Evolutionary conservation across 2,329 filamentous ascomycete species (phyloP).

Genomic region (Talaromyces sp.): DNA sequence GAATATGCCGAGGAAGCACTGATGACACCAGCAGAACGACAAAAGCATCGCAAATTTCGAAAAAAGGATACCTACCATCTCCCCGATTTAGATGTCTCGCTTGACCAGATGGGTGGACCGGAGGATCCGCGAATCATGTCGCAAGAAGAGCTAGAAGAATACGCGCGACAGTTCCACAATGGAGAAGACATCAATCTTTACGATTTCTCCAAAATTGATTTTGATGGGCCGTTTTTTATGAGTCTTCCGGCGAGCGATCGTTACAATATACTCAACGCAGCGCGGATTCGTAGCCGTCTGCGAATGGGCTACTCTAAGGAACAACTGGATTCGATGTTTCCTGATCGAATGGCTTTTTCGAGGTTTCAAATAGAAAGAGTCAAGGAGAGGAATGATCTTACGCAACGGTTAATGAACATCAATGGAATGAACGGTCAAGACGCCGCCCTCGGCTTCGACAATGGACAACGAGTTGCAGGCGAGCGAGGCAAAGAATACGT

Average conservation of each 20-base stretch:
- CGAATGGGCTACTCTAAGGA: slow-evolving; percentile 97
- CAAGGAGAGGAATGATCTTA: slow-evolving; percentile 85
- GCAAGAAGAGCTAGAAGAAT: slow-evolving; percentile 86
- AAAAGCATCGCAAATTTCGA: slow-evolving; percentile 69
- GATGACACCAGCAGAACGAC: slow-evolving; percentile 71
- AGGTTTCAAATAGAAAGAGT: slow-evolving; percentile 95
- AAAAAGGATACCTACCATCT: slow-evolving; percentile 95
- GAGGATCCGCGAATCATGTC: slow-evolving; percentile 97
- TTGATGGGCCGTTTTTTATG: slow-evolving; percentile 90
- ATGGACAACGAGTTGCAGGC: slow-evolving; percentile 51
- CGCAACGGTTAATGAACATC: slow-evolving; percentile 88
- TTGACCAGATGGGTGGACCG: slow-evolving; percentile 79
- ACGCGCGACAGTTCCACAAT: slow-evolving; percentile 83
- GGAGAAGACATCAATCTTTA: slow-evolving; percentile 86
- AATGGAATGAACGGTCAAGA: slow-evolving; percentile 81
- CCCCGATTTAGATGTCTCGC: slow-evolving; percentile 70
- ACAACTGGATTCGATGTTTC: slow-evolving; percentile 93
- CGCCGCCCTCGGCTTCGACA: slow-evolving; percentile 55
- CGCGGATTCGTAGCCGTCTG: slow-evolving; percentile 76
- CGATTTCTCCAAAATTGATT: slow-evolving; percentile 98
- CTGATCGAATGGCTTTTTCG: slow-evolving; percentile 94
- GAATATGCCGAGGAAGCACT: slow-evolving; percentile 89
- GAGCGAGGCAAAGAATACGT: slow-evolving; percentile 93
- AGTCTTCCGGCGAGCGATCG: slow-evolving; percentile 83
- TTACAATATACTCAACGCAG: slow-evolving; percentile 96